Evolutionary conservation across 2,329 filamentous ascomycete species (phyloP).

Genomic region (Leptographium lundbergii): DNA sequence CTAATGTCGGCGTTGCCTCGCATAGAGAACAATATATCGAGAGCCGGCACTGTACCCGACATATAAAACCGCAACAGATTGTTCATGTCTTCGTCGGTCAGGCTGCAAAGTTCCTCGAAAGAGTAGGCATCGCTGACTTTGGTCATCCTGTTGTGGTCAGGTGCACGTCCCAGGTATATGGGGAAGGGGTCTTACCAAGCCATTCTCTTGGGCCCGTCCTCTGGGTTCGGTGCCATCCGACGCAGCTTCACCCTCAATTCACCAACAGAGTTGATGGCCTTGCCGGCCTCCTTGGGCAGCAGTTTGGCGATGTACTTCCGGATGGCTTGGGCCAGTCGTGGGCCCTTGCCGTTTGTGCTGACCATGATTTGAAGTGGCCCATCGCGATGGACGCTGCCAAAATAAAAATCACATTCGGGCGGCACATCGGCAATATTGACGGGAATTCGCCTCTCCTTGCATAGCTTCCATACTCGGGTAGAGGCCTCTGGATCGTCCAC

Average conservation of each 20-base stretch:
- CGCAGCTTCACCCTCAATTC: conserved; percentile 67
- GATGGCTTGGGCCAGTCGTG: conserved; percentile 77
- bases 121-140: conserved; percentile 79
- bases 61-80: conserved; percentile 65
- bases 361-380: conserved; percentile 97
- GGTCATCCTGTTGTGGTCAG: conserved; percentile 58
- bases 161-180: neutral
- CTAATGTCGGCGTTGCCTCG: conserved; percentile 30
- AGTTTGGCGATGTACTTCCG: conserved; percentile 65
- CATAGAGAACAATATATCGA: conserved; percentile 43
- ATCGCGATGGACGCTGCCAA: conserved; percentile 89
- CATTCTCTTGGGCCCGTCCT: conserved; percentile 81
- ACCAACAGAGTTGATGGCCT: conserved; percentile 77
- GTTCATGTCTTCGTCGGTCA: conserved; percentile 78
- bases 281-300: conserved; percentile 68
- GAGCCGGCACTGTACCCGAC: conserved; percentile 38
- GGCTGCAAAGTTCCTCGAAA: conserved; percentile 70
- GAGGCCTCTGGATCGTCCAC: conserved; percentile 91
- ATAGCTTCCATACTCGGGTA: conserved; percentile 81
- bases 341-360: conserved; percentile 93
- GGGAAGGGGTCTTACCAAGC: conserved; percentile 48
- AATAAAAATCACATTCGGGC: conserved; percentile 96
- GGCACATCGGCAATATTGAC: conserved; percentile 97
- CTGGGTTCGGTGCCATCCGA: conserved; percentile 55
- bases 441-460: conserved; percentile 70